Base-by-base conservation (phyloP, 176 grass and related monocot genomes). In the Oryza meridionalis region DNA sequence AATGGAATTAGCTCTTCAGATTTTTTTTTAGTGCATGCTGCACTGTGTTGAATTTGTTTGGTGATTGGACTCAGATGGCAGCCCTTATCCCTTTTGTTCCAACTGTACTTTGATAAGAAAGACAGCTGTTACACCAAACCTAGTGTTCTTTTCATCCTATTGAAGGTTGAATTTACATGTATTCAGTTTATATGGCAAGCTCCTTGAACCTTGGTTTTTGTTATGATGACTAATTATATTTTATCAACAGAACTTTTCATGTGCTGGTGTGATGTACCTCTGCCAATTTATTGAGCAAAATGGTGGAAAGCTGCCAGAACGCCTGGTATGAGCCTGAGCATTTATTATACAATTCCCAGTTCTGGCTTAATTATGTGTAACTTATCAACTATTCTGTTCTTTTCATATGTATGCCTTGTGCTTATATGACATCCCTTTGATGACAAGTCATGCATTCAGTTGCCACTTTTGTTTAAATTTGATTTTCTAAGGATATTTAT, bases 241-340 rank as follows among this genome's bases (percentile, higher is more conserved):
- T 9, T 90, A 12, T 73, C 72, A 77, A 78, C 86, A 97, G 95
- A 94, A 97, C 51, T 92, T 94, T 77, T 94, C 95, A 69, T 94
- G 87, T 64, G 88, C 90, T 17, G 95, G 95, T 83, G 92, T 97
- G 51, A 97, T 97, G 95, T 97, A 97, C 71, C 95, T 97, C 37
- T 97, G 92, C 81, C 92, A 94, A 84, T 97, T 94, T 86, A 91
- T 94, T 67, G 95, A 97, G 79, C 88, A 93, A 67, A 97, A 86
- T 89, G 92, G 95, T 89, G 92, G 95, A 66, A 94, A 94, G 83
- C 90, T 97, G 72, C 95, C 95, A 0, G 92, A 97, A 59, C 89
- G 73, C 76, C 78, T 97, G 76, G 87, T 92, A 90, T 58, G 74
- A 85, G 72, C 31, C 31, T 69, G 21, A 40, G 40, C 49, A n/a